These are phyloP conservation scores for Triticum urartu DNA, from an alignment of 176 grass and related monocot species.

Conservation along the genomic window DNA sequence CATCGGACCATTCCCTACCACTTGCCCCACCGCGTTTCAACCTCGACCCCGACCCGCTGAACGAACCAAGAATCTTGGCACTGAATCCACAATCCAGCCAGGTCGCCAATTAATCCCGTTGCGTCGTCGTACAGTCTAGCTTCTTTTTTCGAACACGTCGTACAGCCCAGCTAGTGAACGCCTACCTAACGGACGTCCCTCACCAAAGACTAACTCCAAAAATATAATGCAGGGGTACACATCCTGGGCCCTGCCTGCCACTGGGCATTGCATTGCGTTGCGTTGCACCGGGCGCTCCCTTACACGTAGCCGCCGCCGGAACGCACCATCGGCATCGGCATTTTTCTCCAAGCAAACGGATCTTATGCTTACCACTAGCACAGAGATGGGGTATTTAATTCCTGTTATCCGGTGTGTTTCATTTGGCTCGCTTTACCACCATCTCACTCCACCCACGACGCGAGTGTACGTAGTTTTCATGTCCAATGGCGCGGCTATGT, in stretches of 20 bases:
- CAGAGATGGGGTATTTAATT: not conserved
- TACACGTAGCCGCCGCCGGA: not conserved
- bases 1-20: not conserved
- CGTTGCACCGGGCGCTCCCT: not conserved
- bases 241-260: constrained; percentile 1
- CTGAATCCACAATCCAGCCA: not conserved
- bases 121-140: not conserved
- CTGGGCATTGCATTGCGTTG: not conserved
- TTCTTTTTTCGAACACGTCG: too few relatives aligned
- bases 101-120: not conserved
- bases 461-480: not conserved
- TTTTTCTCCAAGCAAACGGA: constrained; percentile 1
- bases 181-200: not conserved
- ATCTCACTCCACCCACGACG: constrained; percentile 6
- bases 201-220: not conserved
- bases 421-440: constrained; percentile 23
- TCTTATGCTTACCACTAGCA: not conserved
- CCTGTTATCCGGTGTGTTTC: not conserved
- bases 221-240: not conserved
- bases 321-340: constrained; percentile 1
- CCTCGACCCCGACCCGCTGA: not conserved
- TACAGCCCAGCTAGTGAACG: not conserved
- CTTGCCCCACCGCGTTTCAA: constrained; percentile 5
- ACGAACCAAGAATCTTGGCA: not conserved
- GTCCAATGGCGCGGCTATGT: not conserved